Evolutionary conservation across 352 stramenopile genomes (phyloP), one percentile per base, ranked within the genome.

Genomic region (Halophytophthora batemanensis): DNA sequence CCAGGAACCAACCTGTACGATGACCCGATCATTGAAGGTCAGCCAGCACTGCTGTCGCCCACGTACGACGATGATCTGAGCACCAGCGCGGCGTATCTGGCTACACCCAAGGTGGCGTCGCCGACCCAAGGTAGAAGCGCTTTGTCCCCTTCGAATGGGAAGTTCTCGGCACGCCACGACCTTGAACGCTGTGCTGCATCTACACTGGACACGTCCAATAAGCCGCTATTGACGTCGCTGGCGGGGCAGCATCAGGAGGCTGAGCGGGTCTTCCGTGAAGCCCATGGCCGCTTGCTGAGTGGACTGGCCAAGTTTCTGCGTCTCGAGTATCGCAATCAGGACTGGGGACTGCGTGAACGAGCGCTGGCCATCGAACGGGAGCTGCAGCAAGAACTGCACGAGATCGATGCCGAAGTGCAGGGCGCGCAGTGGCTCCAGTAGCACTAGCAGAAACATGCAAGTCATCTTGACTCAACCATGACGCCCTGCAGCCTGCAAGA

Each of bases 311-410:
- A 75, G 39, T 88, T 87, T 44, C 60, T 90, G 33, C 75, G 77
- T 6, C 50, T 90, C 17, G 80, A 90, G 19, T 82, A 68, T 23
- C 61, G 55, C 22, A 40, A 63, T 6, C 61, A 68, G 38, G 61
- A 64, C 22, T 78, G 65, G 64, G 60, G 66, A 42, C 29, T 86
- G n/a, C 69, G 66, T 22, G 73, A 85, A 14, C 71, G 75, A 1
- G 75, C 76, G 41, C 33, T 81, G 11, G 50, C 74, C 15, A 66
- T 90, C n/a, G 80, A 87, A 56, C 69, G 78, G 2, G 80, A 90
- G 41, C 48, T 90, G 13, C 48, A 82, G 35, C 68, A 86, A 46
- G 77, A 87, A 36, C 50, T 88, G 11, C 59, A 68, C 46, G 63
- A 73, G 25, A 70, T 83, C 33, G 67, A 83, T 36, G 55, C 21